Conservation (phyloP, 768 basidiomycete species). For the Xanthoconium stramineum region DNA sequence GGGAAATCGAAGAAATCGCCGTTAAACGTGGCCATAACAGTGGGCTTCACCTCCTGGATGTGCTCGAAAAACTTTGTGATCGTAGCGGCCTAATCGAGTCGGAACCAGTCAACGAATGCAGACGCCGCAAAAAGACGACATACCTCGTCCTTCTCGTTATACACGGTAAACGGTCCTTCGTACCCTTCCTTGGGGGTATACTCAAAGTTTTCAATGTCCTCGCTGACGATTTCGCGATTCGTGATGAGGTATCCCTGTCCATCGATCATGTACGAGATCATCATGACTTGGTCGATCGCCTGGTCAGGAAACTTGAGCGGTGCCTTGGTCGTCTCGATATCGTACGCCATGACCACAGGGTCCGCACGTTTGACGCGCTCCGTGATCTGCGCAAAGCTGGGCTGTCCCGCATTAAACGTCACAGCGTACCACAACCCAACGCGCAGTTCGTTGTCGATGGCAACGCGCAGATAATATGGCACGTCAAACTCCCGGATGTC, state of each 20-base stretch:
- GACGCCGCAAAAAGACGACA: conserved; percentile 8
- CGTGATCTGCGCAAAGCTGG: conserved; percentile 62
- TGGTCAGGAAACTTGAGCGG: conserved; percentile 99
- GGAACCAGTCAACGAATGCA: background rate
- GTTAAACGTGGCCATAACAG: conserved; percentile 98
- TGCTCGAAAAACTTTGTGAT: conserved; percentile 91
- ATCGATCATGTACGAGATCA: conserved; percentile 99
- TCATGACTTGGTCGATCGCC: conserved; percentile 97
- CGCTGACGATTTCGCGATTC: conserved; percentile 94
- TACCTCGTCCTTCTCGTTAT: conserved; percentile 93
- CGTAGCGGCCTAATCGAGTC: conserved; percentile 57
- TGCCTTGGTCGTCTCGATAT: conserved; percentile 99
- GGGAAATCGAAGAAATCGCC: conserved; percentile 99
- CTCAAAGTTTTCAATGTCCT: conserved; percentile 98
- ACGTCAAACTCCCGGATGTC: conserved; percentile 97
- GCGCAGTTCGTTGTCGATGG: conserved; percentile 96
- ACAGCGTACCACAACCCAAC: conserved; percentile 98
- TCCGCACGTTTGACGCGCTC: conserved; percentile 98
- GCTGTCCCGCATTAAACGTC: conserved; percentile 77
- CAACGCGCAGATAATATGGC: conserved; percentile 96
- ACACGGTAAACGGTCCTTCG: conserved; percentile 93
- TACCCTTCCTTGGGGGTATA: conserved; percentile 98
- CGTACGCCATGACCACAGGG: conserved; percentile 97
- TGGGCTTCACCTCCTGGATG: conserved; percentile 90
- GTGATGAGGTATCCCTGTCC: conserved; percentile 97